phyloP scores from a whole-genome alignment of 768 basidiomycete species.

The Boletus vermiculosoides region DNA sequence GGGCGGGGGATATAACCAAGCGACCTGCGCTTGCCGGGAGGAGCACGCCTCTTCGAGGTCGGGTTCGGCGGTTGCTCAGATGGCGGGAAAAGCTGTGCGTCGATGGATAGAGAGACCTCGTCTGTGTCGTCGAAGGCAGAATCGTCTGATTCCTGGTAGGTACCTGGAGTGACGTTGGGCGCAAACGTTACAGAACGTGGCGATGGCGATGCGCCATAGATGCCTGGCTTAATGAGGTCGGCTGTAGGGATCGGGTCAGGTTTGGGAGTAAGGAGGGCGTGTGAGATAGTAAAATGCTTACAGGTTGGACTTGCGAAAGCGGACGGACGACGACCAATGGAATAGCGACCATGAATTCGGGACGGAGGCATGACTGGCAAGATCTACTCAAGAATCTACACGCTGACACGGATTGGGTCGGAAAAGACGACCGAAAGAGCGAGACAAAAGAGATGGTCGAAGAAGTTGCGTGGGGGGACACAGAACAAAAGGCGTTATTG shows the following conservation, averaged over 20 bases:
- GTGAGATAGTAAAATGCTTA: neutral
- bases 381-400: slow-evolving; percentile 26
- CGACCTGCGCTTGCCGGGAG: slow-evolving; percentile 63
- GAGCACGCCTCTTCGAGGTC: slow-evolving; percentile 45
- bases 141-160: slow-evolving; percentile 42
- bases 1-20: slow-evolving; percentile 39
- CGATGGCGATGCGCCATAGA: slow-evolving; percentile 46
- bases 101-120: slow-evolving; percentile 32
- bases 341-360: slow-evolving; percentile 24
- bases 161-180: slow-evolving; percentile 57
- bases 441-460: slow-evolving; percentile 21
- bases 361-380: slow-evolving; percentile 16
- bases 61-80: slow-evolving; percentile 41
- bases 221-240: slow-evolving; percentile 49
- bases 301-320: slow-evolving; percentile 32
- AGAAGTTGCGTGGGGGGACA: slow-evolving; percentile 2
- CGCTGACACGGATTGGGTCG: neutral
- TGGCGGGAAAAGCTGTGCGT: slow-evolving; percentile 53
- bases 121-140: slow-evolving; percentile 21
- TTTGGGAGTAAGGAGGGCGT: neutral
- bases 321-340: slow-evolving; percentile 42
- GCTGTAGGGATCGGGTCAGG: slow-evolving; percentile 16
- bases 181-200: slow-evolving; percentile 60
- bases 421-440: slow-evolving; percentile 12
- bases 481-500: slow-evolving; percentile 27